Percentiles rank a stretch among this genome's conserved stretches.
Evolutionary conservation across 306 rosid genomes (phyloP).

Genomic region (Carpinus viminea): DNA sequence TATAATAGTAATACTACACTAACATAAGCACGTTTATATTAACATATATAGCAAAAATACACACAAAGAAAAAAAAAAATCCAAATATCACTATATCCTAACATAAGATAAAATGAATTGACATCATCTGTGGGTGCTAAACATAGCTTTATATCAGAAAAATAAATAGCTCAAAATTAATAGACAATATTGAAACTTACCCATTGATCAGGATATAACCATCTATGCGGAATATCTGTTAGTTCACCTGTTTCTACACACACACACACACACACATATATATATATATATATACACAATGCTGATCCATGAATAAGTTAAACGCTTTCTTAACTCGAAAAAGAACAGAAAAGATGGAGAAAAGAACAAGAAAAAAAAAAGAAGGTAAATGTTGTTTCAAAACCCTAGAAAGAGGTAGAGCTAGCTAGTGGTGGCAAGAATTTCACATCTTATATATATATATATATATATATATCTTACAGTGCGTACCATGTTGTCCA

Average conservation of each 20-base stretch:
- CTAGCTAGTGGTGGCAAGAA: conserved; percentile 33
- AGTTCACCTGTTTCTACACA: conserved; percentile 25
- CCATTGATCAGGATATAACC: conserved; percentile 4
- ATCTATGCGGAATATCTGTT: conserved; percentile 24
- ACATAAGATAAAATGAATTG: background rate
- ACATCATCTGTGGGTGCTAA: conserved; percentile 20
- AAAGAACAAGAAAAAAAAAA: background rate
- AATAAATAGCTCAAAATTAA: background rate
- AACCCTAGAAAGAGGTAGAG: conserved; percentile 31
- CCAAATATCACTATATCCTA: background rate
- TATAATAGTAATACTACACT: background rate
- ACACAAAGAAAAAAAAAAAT: background rate
- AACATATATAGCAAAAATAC: background rate
- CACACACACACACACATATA: no score
- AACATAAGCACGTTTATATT: no score
- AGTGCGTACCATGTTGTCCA: conserved; percentile 47
- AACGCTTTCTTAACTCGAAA: conserved; percentile 22
- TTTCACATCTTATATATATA: conserved; percentile 26
- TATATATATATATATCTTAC: conserved; percentile 30
- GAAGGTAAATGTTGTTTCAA: background rate
- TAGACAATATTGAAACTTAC: conserved; percentile 3
- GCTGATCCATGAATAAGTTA: conserved; percentile 25
- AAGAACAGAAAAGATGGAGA: background rate
- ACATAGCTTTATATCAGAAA: background rate
- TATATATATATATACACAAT: background rate